Evolutionary conservation across 306 rosid species (phyloP), one percentile per base, ranked within the genome.

Genomic region (Macrotyloma uniflorum): DNA sequence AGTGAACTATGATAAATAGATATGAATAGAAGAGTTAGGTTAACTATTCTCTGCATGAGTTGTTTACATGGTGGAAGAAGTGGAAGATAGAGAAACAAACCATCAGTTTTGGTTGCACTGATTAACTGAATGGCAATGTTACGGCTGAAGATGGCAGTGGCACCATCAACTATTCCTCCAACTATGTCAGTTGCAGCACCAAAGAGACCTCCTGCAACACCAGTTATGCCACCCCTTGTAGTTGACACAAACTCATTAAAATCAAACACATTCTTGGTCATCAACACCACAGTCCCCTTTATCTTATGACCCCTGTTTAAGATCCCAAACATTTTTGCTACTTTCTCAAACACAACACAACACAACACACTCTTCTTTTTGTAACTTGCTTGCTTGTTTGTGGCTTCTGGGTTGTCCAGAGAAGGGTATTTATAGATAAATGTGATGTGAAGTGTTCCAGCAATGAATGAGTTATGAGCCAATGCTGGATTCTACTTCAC

Each of bases 181-280:
- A 2, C 49, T 0, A 58, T 2, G 70, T 2, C 18, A 3, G 4
- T 5, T 6, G 23, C 61, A 0, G 5, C 2, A 5, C 0, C 3
- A 0, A 43, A 11, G 61, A 61, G 4, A 1, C 79, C 79, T 0
- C 57, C 19, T 0, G 1, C 70, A n/a, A 6, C 16, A 7, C 61
- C 70, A 0, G 0, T 0, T 2, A 28, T 15, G 6, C 79, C 67
- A 19, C 22, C 13, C 0, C 15, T 0, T 1, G 66, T 6, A 2
- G 16, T 5, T 0, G 70, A 12, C 0, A 20, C 20, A 10, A 74
- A 16, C 0, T 13, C 70, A 2, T 63, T 63, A 18, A 74, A 23
- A 28, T 81, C 84, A 57, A 81, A 35, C 16, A 75, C 75, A 47
- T 81, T 74, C 70, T 67, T 81, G 22, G n/a, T 3, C 84, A 81